Evolutionary conservation across 352 stramenopile genomes (phyloP), one percentile per base, ranked within the genome.

Genomic region (Phytophthora cactorum): DNA sequence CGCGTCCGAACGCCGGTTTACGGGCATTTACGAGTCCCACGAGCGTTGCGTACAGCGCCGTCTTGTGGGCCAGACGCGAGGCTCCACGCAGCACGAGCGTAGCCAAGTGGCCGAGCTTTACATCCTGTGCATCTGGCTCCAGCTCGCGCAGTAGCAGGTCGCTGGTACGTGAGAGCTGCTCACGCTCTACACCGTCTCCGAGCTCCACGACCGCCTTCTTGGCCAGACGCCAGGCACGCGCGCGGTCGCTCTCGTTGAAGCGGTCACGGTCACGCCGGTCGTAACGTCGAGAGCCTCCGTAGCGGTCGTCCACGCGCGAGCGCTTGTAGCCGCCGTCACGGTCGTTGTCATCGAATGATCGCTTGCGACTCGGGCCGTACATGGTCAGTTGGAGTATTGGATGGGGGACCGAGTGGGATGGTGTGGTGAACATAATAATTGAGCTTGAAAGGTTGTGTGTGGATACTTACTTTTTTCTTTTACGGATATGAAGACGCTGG

Each of bases 151-250:
- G 56, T 45, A 92, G 70, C 50, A 82, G 66, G 0, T 65, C 53
- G 29, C 74, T 74, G 5, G 78, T 77, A 38, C 78, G 79, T 43
- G 59, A 53, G 25, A 92, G 56, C 27, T 90, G 75, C 12, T 90
- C 81, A 38, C 75, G 81, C 54, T 88, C 70, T 31, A 75, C 79
- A 49, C 80, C 77, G 60, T 91, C 84, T 8, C 82, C 79, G 2
- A 93, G 73, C 63, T 93, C 84, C 38, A 95, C 72, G 45, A 93
- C 66, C 25, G 72, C 78, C 65, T 95, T 92, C 63, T 92, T 92
- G 31, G 81, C 74, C 47, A 94, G 60, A 6, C 86, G 84, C 86
- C 86, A 94, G 27, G 80, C 69, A 11, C 86, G 82, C 39, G 82
- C 84, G 41, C 79, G 70, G 49, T 94, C 84, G 66, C 81, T 92